Evolutionary conservation across 768 basidiomycete species (phyloP).

Genomic region (Paxillus involutus): DNA sequence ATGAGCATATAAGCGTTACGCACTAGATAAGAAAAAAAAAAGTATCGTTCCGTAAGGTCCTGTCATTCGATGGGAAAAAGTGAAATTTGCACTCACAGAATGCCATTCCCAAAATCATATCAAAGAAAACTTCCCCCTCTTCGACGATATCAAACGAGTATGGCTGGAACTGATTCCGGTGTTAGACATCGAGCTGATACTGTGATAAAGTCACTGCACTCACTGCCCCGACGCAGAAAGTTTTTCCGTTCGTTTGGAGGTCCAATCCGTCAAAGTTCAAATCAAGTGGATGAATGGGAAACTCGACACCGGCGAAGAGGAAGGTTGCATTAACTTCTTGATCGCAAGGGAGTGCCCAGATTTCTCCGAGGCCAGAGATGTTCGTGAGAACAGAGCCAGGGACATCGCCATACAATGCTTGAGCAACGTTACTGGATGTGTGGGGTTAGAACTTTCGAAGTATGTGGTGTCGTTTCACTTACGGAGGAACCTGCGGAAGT

Average conservation of each 20-base stretch:
- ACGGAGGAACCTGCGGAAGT: constrained; percentile 60
- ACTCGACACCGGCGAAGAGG: constrained; percentile 53
- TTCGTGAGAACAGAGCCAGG: constrained; percentile 50
- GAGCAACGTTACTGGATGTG: constrained; percentile 45
- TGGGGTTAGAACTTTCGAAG: constrained; percentile 14
- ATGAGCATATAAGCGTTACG: constrained; percentile 65
- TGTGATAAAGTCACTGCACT: constrained; percentile 13
- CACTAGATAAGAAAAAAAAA: constrained; percentile 48
- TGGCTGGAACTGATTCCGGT: constrained; percentile 60
- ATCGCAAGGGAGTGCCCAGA: constrained; percentile 66
- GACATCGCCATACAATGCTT: constrained; percentile 60
- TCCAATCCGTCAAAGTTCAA: constrained; percentile 33
- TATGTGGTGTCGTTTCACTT: constrained; percentile 8
- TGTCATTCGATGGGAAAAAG: not conserved
- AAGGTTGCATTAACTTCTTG: constrained; percentile 66
- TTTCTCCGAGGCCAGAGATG: constrained; percentile 38
- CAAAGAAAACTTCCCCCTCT: constrained; percentile 34
- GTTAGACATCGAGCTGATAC: not conserved
- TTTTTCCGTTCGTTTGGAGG: constrained; percentile 20
- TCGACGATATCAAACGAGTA: constrained; percentile 47
- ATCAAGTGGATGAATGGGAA: constrained; percentile 70
- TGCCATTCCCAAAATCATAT: constrained; percentile 72
- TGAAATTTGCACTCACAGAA: constrained; percentile 47
- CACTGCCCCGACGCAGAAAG: constrained; percentile 45
- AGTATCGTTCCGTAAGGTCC: not conserved